Conservation (phyloP, 208 protist genomes). For the Acanthamoeba sp. region DNA sequence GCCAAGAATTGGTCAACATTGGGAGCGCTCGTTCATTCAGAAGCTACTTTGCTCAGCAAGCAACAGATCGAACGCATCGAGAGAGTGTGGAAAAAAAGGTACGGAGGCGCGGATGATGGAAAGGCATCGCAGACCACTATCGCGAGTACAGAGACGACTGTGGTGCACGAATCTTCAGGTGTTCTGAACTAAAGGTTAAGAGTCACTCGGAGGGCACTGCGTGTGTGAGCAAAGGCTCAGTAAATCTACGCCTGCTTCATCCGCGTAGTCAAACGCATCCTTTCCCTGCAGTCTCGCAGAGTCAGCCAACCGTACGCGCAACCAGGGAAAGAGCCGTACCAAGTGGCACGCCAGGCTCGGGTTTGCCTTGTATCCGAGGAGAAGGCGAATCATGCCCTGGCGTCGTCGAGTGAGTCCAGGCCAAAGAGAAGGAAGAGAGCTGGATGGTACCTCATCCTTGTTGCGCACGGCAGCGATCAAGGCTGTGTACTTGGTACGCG, state of each 20-base stretch:
- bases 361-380: neutral
- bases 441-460: conserved; percentile 3
- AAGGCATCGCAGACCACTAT: neutral
- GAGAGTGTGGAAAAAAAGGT: neutral
- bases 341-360: neutral
- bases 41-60: neutral
- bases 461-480: conserved; percentile 43
- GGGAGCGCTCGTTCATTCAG: neutral
- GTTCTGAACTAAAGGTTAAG: neutral
- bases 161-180: neutral
- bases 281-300: neutral
- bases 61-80: conserved; percentile 32
- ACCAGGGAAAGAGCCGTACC: neutral
- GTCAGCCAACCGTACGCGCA: neutral
- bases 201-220: neutral
- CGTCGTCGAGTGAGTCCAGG: neutral
- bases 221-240: neutral
- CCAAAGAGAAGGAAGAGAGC: neutral
- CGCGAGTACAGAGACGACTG: neutral
- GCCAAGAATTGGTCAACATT: conserved; percentile 15
- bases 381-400: neutral
- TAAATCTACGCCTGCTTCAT: neutral
- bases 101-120: neutral
- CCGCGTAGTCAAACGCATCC: neutral
- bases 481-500: conserved; percentile 14